Conservation (phyloP, 2,329 filamentous ascomycete species). For the Elsinoe batatas region DNA sequence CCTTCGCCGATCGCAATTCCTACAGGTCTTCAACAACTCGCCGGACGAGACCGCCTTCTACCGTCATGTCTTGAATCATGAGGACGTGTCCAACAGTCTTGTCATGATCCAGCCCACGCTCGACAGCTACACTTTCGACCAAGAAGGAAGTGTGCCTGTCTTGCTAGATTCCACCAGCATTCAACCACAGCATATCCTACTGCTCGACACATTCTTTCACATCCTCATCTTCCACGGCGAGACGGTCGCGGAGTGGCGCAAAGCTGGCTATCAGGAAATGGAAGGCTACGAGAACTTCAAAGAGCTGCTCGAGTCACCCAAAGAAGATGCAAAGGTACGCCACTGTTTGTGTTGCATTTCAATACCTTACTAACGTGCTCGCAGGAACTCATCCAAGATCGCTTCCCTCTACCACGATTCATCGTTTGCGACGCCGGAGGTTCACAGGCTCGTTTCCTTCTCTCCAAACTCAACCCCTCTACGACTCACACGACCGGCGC, state of each 20-base stretch:
- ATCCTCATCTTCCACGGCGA: conserved; percentile 99
- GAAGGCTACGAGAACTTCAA: conserved; percentile 97
- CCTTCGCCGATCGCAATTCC: conserved; percentile 87
- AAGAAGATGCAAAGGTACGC: conserved; percentile 87
- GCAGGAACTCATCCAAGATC: conserved; percentile 89
- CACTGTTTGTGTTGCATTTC: background rate
- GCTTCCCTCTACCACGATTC: conserved; percentile 95
- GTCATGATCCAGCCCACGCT: conserved; percentile 98
- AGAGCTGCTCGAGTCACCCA: conserved; percentile 76
- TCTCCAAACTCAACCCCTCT: conserved; percentile 94
- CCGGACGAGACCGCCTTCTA: conserved; percentile 99
- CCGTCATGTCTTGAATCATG: conserved; percentile 90
- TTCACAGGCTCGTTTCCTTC: conserved; percentile 90
- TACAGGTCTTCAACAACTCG: conserved; percentile 99
- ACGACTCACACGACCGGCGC: conserved; percentile 84
- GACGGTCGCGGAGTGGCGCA: conserved; percentile 95
- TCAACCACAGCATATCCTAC: conserved; percentile 82
- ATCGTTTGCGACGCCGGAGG: conserved; percentile 98
- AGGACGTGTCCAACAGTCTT: conserved; percentile 91
- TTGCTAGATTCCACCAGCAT: conserved; percentile 93
- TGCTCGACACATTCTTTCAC: conserved; percentile 98
- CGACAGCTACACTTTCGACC: conserved; percentile 94
- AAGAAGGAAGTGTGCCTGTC: conserved; percentile 87
- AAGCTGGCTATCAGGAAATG: conserved; percentile 94
- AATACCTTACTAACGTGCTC: background rate